phyloP scores from a whole-genome alignment of 176 grass and related monocot species.

The Phragmites australis region DNA sequence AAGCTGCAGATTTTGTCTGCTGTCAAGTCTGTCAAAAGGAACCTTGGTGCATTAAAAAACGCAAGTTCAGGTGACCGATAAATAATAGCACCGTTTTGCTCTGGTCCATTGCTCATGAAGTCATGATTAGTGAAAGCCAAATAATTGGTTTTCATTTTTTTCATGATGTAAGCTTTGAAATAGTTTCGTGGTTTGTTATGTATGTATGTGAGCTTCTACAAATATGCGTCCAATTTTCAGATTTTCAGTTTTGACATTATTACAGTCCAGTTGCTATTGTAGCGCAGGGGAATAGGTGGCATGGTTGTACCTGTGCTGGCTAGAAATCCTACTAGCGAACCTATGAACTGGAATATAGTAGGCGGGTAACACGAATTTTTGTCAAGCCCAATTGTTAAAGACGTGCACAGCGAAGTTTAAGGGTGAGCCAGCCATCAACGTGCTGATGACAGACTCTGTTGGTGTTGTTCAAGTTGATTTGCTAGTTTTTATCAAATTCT shows the following conservation, averaged over 20 bases:
- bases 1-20: conserved; percentile 52
- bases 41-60: conserved; percentile 38
- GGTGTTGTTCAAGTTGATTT: too few species aligned
- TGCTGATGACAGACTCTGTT: too few species aligned
- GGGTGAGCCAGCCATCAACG: too few species aligned
- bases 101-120: not conserved
- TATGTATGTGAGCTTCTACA: not conserved
- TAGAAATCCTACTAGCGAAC: too few species aligned
- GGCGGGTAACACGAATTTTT: too few species aligned
- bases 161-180: not conserved
- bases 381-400: too few species aligned
- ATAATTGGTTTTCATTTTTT: not conserved
- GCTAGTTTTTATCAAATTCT: too few species aligned
- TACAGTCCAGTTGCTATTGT: not conserved
- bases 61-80: conserved; percentile 25
- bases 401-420: too few species aligned
- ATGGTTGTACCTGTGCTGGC: too few species aligned
- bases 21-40: conserved; percentile 57
- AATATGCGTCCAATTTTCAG: not conserved
- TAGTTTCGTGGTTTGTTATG: not conserved
- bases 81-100: not conserved
- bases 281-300: not conserved
- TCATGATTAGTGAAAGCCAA: not conserved
- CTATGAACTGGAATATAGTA: too few species aligned
- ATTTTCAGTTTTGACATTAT: conserved; percentile 4